Base-by-base conservation (phyloP, 139 green algal genomes). In the Spirogloea muscicola region DNA sequence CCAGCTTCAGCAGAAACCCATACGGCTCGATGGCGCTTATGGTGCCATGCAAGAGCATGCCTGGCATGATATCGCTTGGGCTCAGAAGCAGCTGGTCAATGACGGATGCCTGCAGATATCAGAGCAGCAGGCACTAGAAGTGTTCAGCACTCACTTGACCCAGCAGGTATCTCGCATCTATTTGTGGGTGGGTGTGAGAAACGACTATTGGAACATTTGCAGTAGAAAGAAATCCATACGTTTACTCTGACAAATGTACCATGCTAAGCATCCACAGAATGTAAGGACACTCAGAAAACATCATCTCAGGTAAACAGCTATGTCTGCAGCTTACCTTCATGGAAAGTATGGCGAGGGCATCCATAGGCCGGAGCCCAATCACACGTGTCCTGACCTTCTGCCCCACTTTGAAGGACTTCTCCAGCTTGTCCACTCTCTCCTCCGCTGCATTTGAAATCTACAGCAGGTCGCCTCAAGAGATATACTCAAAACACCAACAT, bases 391-490 rank as follows among this genome's bases (percentile, higher is more conserved):
- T 41, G n/a, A 93, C 73, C 31, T 58, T 48, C 69, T 85, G 71
- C 2, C 90, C 91, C 16, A 62, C 9, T 36, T 81, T 85, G 71
- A 85, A 89, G 66, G 82, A 82, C 77, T 89, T 89, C 29, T 85
- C 83, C 16, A 90, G 38, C 67, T 86, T 86, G 38, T 92, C 90
- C 3, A 89, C 55, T 25, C 78, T 77, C 9, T 72, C 70, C 31
- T 97, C 92, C 38, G 72, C 66, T 10, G 90, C 36, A 65, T 93
- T 91, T 31, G 82, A 91, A 31, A 97, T 81, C 72, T 97, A 91
- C 13, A 96, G 33, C 79, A 86, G 21, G 9, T 6, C 13, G 36
- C 68, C 16, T n/a, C 52, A 27, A 64, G 29, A 64, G 61, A 21
- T 64, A 18, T 64, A 9, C 63, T 31, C 61, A 61, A 10, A 62